Evolutionary conservation across 208 protist species (phyloP), one percentile per base, ranked within the genome.

Genomic region (Porcisia deanei): DNA sequence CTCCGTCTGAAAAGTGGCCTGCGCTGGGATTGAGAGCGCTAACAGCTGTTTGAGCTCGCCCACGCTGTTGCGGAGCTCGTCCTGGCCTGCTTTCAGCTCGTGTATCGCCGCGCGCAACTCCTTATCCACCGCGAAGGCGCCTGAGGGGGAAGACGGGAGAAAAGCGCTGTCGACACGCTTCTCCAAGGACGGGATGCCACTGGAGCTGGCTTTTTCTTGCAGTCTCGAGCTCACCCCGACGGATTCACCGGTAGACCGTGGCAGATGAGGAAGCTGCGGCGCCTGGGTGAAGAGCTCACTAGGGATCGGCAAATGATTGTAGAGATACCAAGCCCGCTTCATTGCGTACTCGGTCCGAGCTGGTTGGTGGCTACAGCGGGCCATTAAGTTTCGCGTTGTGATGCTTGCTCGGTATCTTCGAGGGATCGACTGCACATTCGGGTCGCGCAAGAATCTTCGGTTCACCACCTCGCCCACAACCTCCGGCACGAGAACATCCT

Each of bases 301-400:
- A 4, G 93, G 93, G 8, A 94, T 67, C 0, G 89, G 77, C 16
- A 87, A 66, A 53, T 94, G 93, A 25, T 96, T 66, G 68, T 97
- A 96, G 20, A 95, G 58, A 73, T 93, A 89, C 91, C 93, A 97
- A 25, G 90, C 90, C 1, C 91, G 92, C 81, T 95, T 96, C 91
- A 97, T 96, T 34, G 73, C 78, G 75, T 95, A 96, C 88, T 97
- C 92, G 8, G 85, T 85, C 0, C 94, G 89, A 30, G 61, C 70
- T 2, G 91, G 85, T 73, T 96, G 85, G 73, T 97, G 91, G n/a
- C 83, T 90, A 81, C 94, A 97, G 10, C 94, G 94, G 58, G 91
- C 82, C 49, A 97, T 85, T 14, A 97, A 78, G 71, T 97, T 96
- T 30, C 94, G 84, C 4, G 91, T 96, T 6, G 94, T 97, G 79